Conservation (phyloP, 2,329 filamentous ascomycete genomes). For the Aspergillus ochraceus region DNA sequence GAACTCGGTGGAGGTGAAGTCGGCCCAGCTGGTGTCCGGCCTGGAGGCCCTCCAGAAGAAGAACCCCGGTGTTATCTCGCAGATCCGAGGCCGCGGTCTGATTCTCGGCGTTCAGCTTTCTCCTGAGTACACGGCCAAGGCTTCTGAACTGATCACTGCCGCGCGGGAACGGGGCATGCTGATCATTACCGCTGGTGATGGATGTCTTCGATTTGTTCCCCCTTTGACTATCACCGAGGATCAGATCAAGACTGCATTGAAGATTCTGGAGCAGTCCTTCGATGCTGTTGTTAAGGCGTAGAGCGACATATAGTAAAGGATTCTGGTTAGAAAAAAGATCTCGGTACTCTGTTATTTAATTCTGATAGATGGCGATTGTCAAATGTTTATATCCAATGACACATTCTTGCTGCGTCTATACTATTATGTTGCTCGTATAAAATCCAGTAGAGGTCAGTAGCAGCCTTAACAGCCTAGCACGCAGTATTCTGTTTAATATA, state of each 20-base stretch:
- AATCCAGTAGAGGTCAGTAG: too few species aligned
- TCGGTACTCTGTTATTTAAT: background rate
- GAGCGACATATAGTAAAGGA: background rate
- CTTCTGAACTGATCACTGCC: constrained; percentile 69
- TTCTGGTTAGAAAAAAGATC: background rate
- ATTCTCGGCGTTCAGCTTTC: constrained; percentile 84
- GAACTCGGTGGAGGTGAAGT: constrained; percentile 67
- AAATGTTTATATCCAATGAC: background rate
- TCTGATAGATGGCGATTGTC: background rate
- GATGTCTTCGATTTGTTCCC: constrained; percentile 90
- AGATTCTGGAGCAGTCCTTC: constrained; percentile 71
- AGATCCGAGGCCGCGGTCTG: constrained; percentile 79
- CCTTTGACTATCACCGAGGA: constrained; percentile 76
- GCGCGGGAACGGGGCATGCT: constrained; percentile 84
- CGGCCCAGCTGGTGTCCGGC: constrained; percentile 57
- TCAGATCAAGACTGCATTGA: constrained; percentile 76
- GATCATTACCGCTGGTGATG: constrained; percentile 88
- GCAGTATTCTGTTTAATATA: too few species aligned
- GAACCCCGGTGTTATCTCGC: constrained; percentile 71
- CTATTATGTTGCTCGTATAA: too few species aligned
- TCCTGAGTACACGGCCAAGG: constrained; percentile 59
- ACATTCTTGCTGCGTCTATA: too few species aligned
- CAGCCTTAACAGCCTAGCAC: too few species aligned
- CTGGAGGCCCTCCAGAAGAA: constrained; percentile 58
- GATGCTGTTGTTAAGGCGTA: constrained; percentile 49